Evolutionary conservation across 306 rosid species (phyloP), one percentile per base, ranked within the genome.

Genomic region (Cucurbita pepo): DNA sequence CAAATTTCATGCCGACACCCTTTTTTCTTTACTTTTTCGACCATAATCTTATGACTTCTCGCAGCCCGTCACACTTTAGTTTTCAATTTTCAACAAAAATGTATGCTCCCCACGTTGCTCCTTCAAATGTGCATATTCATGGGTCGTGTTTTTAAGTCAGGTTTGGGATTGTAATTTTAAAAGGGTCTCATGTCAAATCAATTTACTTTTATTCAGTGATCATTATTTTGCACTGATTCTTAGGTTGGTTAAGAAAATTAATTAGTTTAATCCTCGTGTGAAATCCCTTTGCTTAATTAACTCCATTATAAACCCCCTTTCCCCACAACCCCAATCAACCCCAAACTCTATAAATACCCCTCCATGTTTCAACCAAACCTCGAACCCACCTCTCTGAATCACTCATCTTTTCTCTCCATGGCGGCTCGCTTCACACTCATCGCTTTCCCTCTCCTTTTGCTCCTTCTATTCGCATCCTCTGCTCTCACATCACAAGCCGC

Each of bases 381-480:
- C 34, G 34, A 18, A 5, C 8, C 51, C 52, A 43, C 4, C 4
- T 9, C 3, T 44, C 6, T 0, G 25, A 13, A 21, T 22, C 19
- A 0, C 53, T 48, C 41, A 6, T 25, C 7, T 16, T 16, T 16
- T 2, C 1, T 4, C 14, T 50, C 44, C 30, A 91, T 94, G 99
- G 87, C 86, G 99, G 87, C 86, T 78, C 83, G 85, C 16, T 44
- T 78, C 21, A 25, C 37, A 2, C 5, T 65, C 71, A 0, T 65
- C 79, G 22, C 78, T 44, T 40, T 18, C 54, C 56, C 85, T 13
- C 62, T 94, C 6, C 58, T 87, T 12, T 78, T 83, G 51, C 14
- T 81, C 3, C 30, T 86, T 37, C 5, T 85, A 36, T 83, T 76
- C 16, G 76, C 81, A 69, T 84, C 80, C 6, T 19, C 79, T 12